Evolutionary conservation across 768 basidiomycete species (phyloP).

Genomic region (Kwoniella dendrophila): DNA sequence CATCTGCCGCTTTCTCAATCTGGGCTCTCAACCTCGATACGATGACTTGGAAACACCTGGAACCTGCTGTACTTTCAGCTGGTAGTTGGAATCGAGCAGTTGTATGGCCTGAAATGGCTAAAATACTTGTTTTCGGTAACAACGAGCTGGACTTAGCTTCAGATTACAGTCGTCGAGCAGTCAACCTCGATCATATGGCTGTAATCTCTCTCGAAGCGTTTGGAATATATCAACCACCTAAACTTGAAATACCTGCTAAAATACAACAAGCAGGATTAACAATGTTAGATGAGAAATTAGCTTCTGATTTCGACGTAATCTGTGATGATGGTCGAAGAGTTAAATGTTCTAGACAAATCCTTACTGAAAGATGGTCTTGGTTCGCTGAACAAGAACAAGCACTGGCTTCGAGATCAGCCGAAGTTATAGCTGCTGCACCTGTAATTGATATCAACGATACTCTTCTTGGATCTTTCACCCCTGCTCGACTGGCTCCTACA

Average conservation of each 20-base stretch:
- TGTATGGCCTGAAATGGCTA: constrained; percentile 79
- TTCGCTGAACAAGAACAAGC: constrained; percentile 59
- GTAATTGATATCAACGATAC: constrained; percentile 40
- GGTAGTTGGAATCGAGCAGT: constrained; percentile 96
- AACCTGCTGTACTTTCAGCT: constrained; percentile 63
- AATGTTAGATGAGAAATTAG: constrained; percentile 74
- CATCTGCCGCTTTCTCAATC: constrained; percentile 91
- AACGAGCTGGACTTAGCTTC: constrained; percentile 57
- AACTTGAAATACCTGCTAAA: constrained; percentile 63
- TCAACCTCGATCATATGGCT: constrained; percentile 72
- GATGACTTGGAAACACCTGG: constrained; percentile 43
- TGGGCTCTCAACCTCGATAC: constrained; percentile 85
- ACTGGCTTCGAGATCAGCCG: constrained; percentile 14
- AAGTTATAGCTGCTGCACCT: constrained; percentile 27
- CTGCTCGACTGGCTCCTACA: constrained; percentile 72
- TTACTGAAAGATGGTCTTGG: constrained; percentile 95
- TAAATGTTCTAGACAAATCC: constrained; percentile 75
- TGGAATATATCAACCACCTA: constrained; percentile 89
- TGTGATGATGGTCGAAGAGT: constrained; percentile 88
- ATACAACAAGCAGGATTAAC: constrained; percentile 85
- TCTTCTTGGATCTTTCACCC: constrained; percentile 37
- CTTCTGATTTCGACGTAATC: constrained; percentile 89
- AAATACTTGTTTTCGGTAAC: constrained; percentile 89
- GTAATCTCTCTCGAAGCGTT: constrained; percentile 90
- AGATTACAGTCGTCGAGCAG: constrained; percentile 52